phyloP scores from a whole-genome alignment of 2,329 filamentous ascomycete species.

The Blastomyces parvus region DNA sequence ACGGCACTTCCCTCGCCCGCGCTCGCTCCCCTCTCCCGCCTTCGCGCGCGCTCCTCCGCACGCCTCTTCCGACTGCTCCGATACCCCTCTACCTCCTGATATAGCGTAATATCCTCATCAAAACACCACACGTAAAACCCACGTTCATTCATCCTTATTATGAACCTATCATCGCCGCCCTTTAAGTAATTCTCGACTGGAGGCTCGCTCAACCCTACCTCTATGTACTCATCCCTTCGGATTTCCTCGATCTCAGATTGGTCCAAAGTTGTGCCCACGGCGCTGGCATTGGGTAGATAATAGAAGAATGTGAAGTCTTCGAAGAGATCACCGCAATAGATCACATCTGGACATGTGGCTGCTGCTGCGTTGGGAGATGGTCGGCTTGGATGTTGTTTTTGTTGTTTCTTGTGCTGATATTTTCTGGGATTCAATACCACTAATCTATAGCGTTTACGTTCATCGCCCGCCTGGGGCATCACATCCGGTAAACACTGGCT shows the following conservation, averaged over 20 bases:
- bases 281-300: neutral
- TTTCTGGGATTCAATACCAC: neutral
- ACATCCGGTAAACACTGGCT: neutral
- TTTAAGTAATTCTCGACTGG: no score
- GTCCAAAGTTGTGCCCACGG: neutral
- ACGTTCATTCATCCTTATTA: slow-evolving; percentile 15
- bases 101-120: slow-evolving; percentile 12
- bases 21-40: slow-evolving; percentile 15
- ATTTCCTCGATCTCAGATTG: neutral
- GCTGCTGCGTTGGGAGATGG: neutral
- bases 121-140: slow-evolving; percentile 22
- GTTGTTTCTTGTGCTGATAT: neutral
- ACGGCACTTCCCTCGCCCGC: neutral
- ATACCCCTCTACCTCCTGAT: slow-evolving; percentile 1
- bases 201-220: no score
- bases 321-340: neutral
- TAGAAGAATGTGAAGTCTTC: neutral
- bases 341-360: neutral
- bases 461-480: neutral
- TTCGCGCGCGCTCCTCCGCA: slow-evolving; percentile 10
- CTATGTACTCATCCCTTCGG: neutral
- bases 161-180: slow-evolving; percentile 17
- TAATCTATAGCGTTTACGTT: neutral
- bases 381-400: neutral
- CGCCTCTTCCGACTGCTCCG: neutral